Conservation (phyloP, 768 basidiomycete genomes). For the Saitozyma sp. region DNA sequence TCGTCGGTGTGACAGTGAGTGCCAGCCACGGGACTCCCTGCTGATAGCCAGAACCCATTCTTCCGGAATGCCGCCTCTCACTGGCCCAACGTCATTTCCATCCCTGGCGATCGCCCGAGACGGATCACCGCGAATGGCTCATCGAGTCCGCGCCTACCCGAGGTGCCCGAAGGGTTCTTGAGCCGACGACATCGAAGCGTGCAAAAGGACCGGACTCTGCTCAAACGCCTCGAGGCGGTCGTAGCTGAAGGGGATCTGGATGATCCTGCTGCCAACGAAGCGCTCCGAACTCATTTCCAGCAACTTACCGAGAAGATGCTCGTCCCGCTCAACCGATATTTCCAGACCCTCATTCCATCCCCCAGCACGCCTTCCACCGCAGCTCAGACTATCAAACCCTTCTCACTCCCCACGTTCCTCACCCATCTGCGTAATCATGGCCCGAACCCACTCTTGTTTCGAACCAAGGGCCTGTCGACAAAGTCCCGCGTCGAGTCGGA, state of each 20-base stretch:
- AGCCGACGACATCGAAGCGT: conserved; percentile 71
- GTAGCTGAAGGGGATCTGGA: conserved; percentile 46
- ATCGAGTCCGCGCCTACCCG: conserved; percentile 22
- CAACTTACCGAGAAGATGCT: conserved; percentile 81
- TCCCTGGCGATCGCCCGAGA: conserved; percentile 22
- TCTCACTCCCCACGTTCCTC: conserved; percentile 48
- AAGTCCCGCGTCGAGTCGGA: conserved; percentile 49
- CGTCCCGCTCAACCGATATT: conserved; percentile 85
- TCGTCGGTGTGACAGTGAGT: conserved; percentile 51
- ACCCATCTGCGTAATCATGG: conserved; percentile 45
- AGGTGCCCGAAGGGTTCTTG: conserved; percentile 47
- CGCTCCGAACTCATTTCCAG: conserved; percentile 76
- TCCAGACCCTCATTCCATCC: conserved; percentile 54
- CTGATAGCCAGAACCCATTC: conserved; percentile 50
- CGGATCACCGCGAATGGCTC: conserved; percentile 13
- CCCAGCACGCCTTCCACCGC: conserved; percentile 9
- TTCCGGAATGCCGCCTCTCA: conserved; percentile 53
- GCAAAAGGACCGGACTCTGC: conserved; percentile 73
- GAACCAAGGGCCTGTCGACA: conserved; percentile 43
- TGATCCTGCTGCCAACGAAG: conserved; percentile 58
- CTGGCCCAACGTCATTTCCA: conserved; percentile 53
- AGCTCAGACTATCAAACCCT: conserved; percentile 39
- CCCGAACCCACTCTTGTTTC: conserved; percentile 49
- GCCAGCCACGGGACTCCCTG: neutral
- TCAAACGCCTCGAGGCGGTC: conserved; percentile 67